These are phyloP conservation scores for Leccinum cinnamomeum DNA, from an alignment of 1,284 basidiomycete species.

Conservation along the genomic window DNA sequence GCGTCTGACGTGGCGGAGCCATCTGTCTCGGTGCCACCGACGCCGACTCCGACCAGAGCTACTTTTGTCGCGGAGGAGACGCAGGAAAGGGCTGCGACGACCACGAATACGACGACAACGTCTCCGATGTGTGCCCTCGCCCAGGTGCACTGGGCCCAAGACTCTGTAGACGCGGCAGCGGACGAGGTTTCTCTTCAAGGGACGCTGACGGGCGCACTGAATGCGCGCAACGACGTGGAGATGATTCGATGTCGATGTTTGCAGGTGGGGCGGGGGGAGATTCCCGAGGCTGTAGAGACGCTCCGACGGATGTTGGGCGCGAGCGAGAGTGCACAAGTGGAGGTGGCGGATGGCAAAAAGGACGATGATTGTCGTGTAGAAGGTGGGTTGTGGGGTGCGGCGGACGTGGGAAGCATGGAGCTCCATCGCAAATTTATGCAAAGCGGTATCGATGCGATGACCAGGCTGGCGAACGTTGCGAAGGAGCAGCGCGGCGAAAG, in stretches of 20 bases:
- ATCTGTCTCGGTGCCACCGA: not conserved
- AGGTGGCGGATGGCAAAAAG: not conserved
- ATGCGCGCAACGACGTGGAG: conserved; percentile 58
- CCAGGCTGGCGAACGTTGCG: too few species aligned
- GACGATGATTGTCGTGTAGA: not conserved
- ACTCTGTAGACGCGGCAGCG: conserved; percentile 49
- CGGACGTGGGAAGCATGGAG: not conserved
- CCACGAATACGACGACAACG: not conserved
- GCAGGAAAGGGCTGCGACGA: not conserved
- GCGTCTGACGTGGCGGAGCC: not conserved
- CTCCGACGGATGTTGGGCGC: not conserved
- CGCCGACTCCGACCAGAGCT: conserved; percentile 17
- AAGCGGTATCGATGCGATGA: conserved; percentile 48
- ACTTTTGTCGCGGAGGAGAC: conserved; percentile 10
- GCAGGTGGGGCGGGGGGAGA: conserved; percentile 64
- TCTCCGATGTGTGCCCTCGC: conserved; percentile 34
- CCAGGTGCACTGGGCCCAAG: conserved; percentile 44
- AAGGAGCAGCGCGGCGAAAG: too few species aligned
- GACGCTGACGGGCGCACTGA: conserved; percentile 58
- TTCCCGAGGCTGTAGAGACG: conserved; percentile 76
- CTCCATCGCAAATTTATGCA: conserved; percentile 47
- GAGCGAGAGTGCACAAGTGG: not conserved
- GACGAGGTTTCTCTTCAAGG: conserved; percentile 60
- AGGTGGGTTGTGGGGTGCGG: not conserved
- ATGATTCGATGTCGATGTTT: conserved; percentile 61